These are phyloP conservation scores for Hydnum rufescens DNA, from an alignment of 768 basidiomycete genomes.

Conservation along the genomic window DNA sequence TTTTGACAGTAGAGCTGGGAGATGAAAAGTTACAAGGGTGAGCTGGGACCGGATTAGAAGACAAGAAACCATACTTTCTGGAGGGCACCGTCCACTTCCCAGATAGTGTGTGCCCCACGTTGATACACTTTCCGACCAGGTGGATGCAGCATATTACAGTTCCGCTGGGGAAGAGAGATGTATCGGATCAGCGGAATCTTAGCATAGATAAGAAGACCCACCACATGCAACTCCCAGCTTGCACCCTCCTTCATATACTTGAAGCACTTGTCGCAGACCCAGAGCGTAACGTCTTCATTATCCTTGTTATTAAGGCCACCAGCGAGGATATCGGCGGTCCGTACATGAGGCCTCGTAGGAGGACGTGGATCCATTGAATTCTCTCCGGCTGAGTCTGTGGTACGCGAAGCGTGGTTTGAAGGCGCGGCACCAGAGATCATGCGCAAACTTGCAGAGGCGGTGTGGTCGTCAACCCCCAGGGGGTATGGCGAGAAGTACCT, in stretches of 20 bases:
- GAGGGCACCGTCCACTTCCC: constrained; percentile 83
- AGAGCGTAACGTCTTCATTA: constrained; percentile 23
- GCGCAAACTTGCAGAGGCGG: not conserved
- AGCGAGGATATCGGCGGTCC: constrained; percentile 57
- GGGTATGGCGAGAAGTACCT: constrained; percentile 96
- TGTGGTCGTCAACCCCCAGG: constrained; percentile 31
- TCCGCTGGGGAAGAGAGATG: constrained; percentile 27
- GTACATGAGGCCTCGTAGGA: constrained; percentile 39
- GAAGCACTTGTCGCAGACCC: constrained; percentile 88
- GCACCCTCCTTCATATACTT: constrained; percentile 76
- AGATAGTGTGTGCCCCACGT: constrained; percentile 71
- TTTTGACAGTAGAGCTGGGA: constrained; percentile 87
- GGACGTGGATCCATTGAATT: too few relatives aligned
- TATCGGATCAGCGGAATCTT: not conserved
- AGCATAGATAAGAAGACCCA: constrained; percentile 19
- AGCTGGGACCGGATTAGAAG: not conserved
- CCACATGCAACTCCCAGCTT: constrained; percentile 44
- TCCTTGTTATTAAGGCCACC: constrained; percentile 23
- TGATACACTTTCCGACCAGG: constrained; percentile 86
- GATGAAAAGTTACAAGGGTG: not conserved
- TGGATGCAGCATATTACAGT: constrained; percentile 47
- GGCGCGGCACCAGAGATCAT: not conserved
- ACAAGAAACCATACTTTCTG: constrained; percentile 38
- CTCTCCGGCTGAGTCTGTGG: not conserved
- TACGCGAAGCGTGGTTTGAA: too few relatives aligned